Evolutionary conservation across 768 basidiomycete species (phyloP), one percentile per base, ranked within the genome.

Genomic region (Tulasnella sp.): DNA sequence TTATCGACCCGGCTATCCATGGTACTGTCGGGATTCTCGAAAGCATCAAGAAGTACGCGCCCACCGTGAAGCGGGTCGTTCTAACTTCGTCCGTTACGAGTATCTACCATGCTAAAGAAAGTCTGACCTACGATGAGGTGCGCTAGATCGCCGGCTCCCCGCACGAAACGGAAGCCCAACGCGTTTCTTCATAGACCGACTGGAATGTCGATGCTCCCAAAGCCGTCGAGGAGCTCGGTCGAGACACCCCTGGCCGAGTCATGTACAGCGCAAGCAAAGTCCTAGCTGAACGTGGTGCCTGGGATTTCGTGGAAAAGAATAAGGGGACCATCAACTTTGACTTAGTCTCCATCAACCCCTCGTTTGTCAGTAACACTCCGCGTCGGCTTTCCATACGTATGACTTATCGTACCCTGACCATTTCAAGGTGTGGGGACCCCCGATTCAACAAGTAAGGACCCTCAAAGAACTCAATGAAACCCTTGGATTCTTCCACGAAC

Each of bases 41-140:
- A 75, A 84, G 83, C 72, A 81, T 84, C 44, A 77, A 83, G 81
- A 85, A 84, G 82, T 82, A 84, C 84, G 81, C 48, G 31, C 58
- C 81, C 7, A 76, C 81, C 14, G 83, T 86, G 72, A 84, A 87
- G 82, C 84, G 87, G 42, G 84, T 88, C 9, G 85, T 87, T 28
- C 82, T 87, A 76, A 88, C 87, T 28, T 85, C 84, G 11, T 86
- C 86, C 16, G 83, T 85, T 72, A 87, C 86, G 22, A 83, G 87
- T 37, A 81, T 87, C 81, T 76, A 84, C 81, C 44, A 84, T 50
- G 22, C 64, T 6, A 31, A 64, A 73, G 64, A 50, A 11, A 20
- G 1, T 73, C 16, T 7, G 72, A 28, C 1, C 12, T 79, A n/a
- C 34, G 40, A 40, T 24, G 58, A 72, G 42, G 44, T 79, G n/a